Evolutionary conservation across 352 stramenopile genomes (phyloP), one percentile per base, ranked within the genome.

Genomic region (Phytophthora gonapodyides): DNA sequence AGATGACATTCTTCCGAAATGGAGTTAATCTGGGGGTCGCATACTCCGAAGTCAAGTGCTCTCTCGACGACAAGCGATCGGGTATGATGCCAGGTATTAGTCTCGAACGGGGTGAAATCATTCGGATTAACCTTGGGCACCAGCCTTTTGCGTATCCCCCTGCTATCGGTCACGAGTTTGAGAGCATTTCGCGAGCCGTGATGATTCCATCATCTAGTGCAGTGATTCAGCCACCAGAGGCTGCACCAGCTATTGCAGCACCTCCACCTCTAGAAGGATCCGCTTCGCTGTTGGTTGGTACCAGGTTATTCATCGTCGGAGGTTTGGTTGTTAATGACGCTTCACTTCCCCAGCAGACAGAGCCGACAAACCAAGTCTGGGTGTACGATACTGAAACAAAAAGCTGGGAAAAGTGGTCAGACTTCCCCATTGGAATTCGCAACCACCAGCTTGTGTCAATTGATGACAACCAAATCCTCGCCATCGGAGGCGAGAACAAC

Each of bases 1-100:
- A 94, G 42, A 96, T 97, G 82, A 84, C 71, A 5, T 97, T 96
- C 64, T 97, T 89, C 48, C 76, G 90, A 1, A 97, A 97, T 54
- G 89, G 89, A 17, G 88, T 93, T 17, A 87, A 89, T 41, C 65
- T 96, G 17, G 87, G 87, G 8, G 71, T 90, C 17, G 87, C 87
- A 6, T 96, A 90, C 47, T 79, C 81, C 1, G 75, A 91, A 43
- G 64, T 94, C 24, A 82, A 85, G 35, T 79, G 76, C 52, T 74
- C 69, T 13, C 31, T 50, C 1, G 50, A 52, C 0, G 80, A 96
- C 41, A 76, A 75, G 12, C 75, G 75, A 12, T 81, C 76, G 11
- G 85, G 87, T 17, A 57, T 96, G 43, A 94, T 93, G 85, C 87
- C 87, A 51, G 87, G 85, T 7, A 94, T 96, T 54, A 94, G 85